Percentiles rank a stretch among this genome's conserved stretches.
Evolutionary conservation across 2,329 filamentous ascomycete genomes (phyloP).

Genomic region (Clonostachys sp.): DNA sequence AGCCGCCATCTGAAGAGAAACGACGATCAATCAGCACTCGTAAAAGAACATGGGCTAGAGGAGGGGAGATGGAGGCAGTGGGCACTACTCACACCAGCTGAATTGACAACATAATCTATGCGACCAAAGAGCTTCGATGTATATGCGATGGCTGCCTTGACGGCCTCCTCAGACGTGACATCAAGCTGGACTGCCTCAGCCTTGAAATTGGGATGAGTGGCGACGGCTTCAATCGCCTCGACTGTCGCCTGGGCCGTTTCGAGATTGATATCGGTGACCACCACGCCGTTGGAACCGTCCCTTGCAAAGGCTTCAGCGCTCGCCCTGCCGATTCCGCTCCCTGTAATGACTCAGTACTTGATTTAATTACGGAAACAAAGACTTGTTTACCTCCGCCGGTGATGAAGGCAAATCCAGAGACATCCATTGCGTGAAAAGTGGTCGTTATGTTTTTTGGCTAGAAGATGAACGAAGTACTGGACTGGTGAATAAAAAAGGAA

Average conservation of each 20-base stretch:
- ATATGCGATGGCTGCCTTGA: conserved; percentile 4
- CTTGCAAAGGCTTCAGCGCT: conserved; percentile 5
- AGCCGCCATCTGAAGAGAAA: not conserved
- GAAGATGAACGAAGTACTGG: not conserved
- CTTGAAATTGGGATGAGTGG: conserved; percentile 3
- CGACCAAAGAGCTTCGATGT: conserved; percentile 5
- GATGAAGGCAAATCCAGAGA: not conserved
- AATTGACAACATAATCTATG: conserved; percentile 11
- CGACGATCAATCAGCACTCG: too few relatives aligned
- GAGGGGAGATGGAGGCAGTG: too few relatives aligned
- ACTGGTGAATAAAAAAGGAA: not conserved
- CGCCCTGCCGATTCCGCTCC: not conserved
- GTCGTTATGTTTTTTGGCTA: not conserved
- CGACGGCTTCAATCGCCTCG: conserved; percentile 3
- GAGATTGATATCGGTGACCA: conserved; percentile 6
- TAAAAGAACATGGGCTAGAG: too few relatives aligned
- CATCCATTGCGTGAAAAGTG: not conserved
- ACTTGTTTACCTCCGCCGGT: not conserved
- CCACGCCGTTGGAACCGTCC: conserved; percentile 7
- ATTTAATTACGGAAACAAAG: not conserved
- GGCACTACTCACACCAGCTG: conserved; percentile 5
- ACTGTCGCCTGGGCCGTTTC: conserved; percentile 3
- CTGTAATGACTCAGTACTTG: not conserved
- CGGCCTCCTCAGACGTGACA: conserved; percentile 5
- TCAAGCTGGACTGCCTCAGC: conserved; percentile 4